Conservation (phyloP, 441 rosid genomes). For the Raphanus hybrid region DNA sequence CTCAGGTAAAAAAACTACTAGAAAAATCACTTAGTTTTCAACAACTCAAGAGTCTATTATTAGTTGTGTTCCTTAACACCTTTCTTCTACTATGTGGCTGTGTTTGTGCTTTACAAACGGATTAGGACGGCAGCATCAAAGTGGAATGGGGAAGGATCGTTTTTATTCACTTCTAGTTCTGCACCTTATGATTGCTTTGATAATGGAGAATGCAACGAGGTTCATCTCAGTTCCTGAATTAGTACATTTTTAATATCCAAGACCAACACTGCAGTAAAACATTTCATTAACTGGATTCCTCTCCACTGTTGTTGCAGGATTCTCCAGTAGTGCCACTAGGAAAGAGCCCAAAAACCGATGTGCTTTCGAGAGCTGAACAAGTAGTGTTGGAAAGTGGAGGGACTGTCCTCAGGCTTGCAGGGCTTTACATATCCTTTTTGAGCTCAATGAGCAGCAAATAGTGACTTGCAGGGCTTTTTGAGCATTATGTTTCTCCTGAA, state of each 20-base stretch:
- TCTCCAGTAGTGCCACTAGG: constrained; percentile 79
- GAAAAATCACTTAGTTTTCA: constrained; percentile 5
- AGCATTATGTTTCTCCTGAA: constrained; percentile 50
- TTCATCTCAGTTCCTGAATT: constrained; percentile 41
- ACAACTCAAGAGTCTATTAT: neutral
- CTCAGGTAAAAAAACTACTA: constrained; percentile 51
- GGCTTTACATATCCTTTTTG: constrained; percentile 94
- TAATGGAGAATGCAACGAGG: constrained; percentile 84
- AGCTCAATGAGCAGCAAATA: constrained; percentile 16
- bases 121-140: constrained; percentile 76
- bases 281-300: neutral
- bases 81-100: too few relatives aligned
- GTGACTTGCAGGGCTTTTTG: neutral
- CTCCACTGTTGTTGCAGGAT: constrained; percentile 55
- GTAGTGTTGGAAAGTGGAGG: constrained; percentile 77
- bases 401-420: constrained; percentile 82
- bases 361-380: constrained; percentile 80
- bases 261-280: too few relatives aligned
- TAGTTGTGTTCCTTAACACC: neutral
- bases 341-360: constrained; percentile 82
- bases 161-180: constrained; percentile 90
- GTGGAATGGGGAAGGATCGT: constrained; percentile 89
- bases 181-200: constrained; percentile 76
- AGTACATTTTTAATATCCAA: neutral
- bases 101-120: constrained; percentile 23